Base-by-base conservation (phyloP, 257 asterid species). In the Penstemon barbatus region DNA sequence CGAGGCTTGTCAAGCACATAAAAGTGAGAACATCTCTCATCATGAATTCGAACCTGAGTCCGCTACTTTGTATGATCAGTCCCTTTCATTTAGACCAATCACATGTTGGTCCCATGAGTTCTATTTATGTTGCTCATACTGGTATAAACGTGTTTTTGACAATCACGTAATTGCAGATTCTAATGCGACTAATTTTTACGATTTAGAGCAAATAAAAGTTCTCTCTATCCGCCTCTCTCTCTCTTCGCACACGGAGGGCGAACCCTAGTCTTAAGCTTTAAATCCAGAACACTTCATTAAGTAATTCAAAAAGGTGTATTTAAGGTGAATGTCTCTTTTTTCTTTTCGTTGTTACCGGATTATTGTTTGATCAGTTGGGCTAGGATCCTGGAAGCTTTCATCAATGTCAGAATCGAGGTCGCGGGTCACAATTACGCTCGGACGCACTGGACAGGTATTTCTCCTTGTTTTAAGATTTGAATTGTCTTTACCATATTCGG, bases 351-450 rank as follows among this genome's bases (percentile, higher is more conserved):
- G 8, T 37, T 45, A 69, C 54, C 51, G 3, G 10, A n/a, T n/a
- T 81, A 10, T 46, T 48, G 41, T 70, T 71, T 41, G 65, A 18
- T 74, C 40, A 19, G 56, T 44, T 51, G 59, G 38, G 54, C 58
- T 25, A 25, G 71, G 72, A 65, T 72, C 53, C 61, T 42, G 18
- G 70, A 57, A 69, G 81, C 45, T 70, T 49, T 12, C 19, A 37
- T 68, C 68, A 74, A 91, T 91, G 98, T 83, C 87, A 39, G 96
- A 87, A 76, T 12, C 76, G 36, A 78, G 89, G 88, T 84, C 98
- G 63, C 86, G 86, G 41, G 86, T 92, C 18, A 92, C 97, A 72
- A 87, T 92, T 64, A 89, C 95, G 64, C 90, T 92, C 49, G 96
- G 98, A n/a, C 86, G 87, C 68, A 64, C 80, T 55, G 91, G 96